Evolutionary conservation across 2,329 filamentous ascomycete genomes (phyloP), one percentile per base, ranked within the genome.

Genomic region (Leptodontidium sp.): DNA sequence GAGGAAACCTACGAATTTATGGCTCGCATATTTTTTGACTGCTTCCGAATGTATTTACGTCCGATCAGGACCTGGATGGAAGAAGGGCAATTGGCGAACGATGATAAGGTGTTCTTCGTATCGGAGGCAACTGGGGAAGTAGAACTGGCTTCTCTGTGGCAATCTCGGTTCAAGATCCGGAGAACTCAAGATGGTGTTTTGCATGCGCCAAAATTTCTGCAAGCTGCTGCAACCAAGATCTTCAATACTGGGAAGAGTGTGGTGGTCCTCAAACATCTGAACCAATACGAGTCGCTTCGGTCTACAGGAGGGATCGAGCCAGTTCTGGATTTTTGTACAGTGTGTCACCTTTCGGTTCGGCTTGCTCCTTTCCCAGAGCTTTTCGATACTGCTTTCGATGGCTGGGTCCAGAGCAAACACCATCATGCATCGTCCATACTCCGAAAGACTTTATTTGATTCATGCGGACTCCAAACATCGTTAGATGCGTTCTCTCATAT

Each of bases 181-280:
- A 84, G 82, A 14, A 88, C 89, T 0, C 79, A 85, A 2, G 83
- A 88, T 52, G 88, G 90, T 17, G 80, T 81, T 1, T 79, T 94
- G 0, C 88, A 91, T 74, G 90, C 91, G 0, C 94, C 95, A 0
- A 85, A 82, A 2, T 98, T 97, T 72, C 84, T 98, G 4, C 87
- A 90, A 49, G 85, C 90, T 2, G 87, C 90, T 1, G 88, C 88
- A 0, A 81, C 83, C 29, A 91, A 90, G 70, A 93, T 98, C 47
- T 95, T 97, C 75, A 93, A 90, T 0, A 90, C 93, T 1, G 95
- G 95, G 0, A 98, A 98, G 80, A 97, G 91, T 74, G 90, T 96
- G 66, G 88, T 96, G 0, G 91, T 98, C 55, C 81, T 98, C n/a
- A 90, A 90, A 69, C 87, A 91, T 59, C 83, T 97, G 12, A 88